These are phyloP conservation scores for Alternaria sp. DNA, from an alignment of 2,329 filamentous ascomycete species.

Conservation along the genomic window DNA sequence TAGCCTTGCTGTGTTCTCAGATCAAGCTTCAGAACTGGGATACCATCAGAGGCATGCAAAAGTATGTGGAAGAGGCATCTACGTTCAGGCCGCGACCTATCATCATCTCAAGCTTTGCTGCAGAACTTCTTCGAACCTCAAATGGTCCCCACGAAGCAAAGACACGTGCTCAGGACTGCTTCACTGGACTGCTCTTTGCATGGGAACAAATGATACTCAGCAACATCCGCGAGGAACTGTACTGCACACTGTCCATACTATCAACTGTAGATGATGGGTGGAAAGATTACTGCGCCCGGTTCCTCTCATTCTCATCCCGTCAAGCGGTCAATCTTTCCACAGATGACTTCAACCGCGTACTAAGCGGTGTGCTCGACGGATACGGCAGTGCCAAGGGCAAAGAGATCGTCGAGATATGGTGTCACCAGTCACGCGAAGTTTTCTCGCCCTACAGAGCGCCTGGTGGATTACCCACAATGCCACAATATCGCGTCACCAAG, in stretches of 20 bases:
- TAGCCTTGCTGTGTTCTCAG: constrained; percentile 52
- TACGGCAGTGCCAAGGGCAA: constrained; percentile 58
- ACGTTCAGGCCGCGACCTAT: constrained; percentile 35
- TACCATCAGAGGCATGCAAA: constrained; percentile 48
- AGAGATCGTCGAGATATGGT: constrained; percentile 57
- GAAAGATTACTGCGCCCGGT: constrained; percentile 38
- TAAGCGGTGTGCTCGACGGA: constrained; percentile 61
- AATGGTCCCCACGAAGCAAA: constrained; percentile 14
- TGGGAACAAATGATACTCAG: constrained; percentile 38
- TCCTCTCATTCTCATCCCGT: constrained; percentile 36
- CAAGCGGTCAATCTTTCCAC: constrained; percentile 37
- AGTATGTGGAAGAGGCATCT: constrained; percentile 31
- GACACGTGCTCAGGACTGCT: constrained; percentile 28
- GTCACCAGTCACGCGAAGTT: constrained; percentile 27
- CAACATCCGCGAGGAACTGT: constrained; percentile 35
- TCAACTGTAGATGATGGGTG: constrained; percentile 36
- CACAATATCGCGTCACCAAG: constrained; percentile 31
- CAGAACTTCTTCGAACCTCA: constrained; percentile 37
- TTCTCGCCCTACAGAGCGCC: constrained; percentile 38
- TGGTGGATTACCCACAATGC: constrained; percentile 43
- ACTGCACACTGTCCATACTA: constrained; percentile 41
- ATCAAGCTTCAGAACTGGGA: constrained; percentile 51
- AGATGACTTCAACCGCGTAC: constrained; percentile 58
- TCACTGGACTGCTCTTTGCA: constrained; percentile 37
- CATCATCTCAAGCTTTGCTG: constrained; percentile 41